These are phyloP conservation scores for Elaeis guineensis DNA, from an alignment of 176 grass and related monocot species.

Conservation along the genomic window DNA sequence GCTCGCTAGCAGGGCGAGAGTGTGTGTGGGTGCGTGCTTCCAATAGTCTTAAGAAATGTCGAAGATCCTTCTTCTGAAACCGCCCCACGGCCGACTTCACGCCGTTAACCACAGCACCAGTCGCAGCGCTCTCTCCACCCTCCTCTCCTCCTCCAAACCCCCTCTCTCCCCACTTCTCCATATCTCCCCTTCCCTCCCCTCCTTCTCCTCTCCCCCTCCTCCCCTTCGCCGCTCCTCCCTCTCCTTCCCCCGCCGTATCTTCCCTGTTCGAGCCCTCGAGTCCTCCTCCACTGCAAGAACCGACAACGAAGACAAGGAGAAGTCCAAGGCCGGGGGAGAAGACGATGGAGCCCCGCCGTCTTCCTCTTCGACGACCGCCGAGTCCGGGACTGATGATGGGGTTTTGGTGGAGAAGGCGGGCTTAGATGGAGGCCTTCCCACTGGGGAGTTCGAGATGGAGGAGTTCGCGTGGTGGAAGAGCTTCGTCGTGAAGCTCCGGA, in stretches of 20 bases:
- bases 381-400: constrained; percentile 12
- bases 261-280: constrained; percentile 4
- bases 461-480: constrained; percentile 39
- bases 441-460: constrained; percentile 74
- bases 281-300: not conserved
- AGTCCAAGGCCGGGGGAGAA: not conserved
- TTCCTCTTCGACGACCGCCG: constrained; percentile 10
- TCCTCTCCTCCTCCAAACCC: constrained; percentile 19
- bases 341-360: not conserved
- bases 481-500: constrained; percentile 26
- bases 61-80: constrained; percentile 43
- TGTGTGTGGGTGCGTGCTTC: not conserved
- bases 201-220: not conserved
- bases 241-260: not conserved
- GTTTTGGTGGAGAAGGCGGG: constrained; percentile 24
- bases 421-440: constrained; percentile 27
- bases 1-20: not conserved
- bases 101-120: too few species aligned
- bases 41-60: constrained; percentile 32
- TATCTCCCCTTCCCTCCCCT: constrained; percentile 18
- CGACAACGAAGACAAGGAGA: too few species aligned
- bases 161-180: constrained; percentile 8
- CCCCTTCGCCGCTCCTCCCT: not conserved
- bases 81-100: constrained; percentile 26
- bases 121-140: not conserved